These are phyloP conservation scores for Penicillium pancosmium DNA, from an alignment of 495 filamentous ascomycete genomes.

Conservation along the genomic window DNA sequence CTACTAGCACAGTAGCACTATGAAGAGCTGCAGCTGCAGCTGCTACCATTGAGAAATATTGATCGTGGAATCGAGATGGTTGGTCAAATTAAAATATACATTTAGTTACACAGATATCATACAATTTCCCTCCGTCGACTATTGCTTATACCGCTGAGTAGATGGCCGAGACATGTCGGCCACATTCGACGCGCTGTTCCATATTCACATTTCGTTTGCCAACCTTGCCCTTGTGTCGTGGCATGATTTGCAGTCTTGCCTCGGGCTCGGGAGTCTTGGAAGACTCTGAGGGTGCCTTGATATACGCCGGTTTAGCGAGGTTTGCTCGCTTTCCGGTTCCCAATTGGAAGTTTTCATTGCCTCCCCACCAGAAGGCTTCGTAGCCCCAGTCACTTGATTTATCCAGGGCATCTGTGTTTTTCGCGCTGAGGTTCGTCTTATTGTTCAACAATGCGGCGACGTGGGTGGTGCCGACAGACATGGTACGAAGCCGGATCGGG, in stretches of 20 bases:
- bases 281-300: conserved; percentile 66
- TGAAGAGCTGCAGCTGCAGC: too few relatives aligned
- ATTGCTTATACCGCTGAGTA: conserved; percentile 53
- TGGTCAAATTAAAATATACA: background rate
- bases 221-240: conserved; percentile 67
- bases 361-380: conserved; percentile 90
- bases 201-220: conserved; percentile 68
- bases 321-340: conserved; percentile 91
- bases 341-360: conserved; percentile 90
- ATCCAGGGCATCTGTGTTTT: conserved; percentile 46
- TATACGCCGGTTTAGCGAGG: conserved; percentile 68
- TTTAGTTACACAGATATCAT: conserved; percentile 30
- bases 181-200: conserved; percentile 90
- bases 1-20: too few relatives aligned
- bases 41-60: background rate
- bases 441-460: conserved; percentile 80
- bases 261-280: conserved; percentile 58
- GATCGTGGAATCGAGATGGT: background rate
- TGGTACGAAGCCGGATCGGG: conserved; percentile 73
- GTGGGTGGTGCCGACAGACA: conserved; percentile 80
- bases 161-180: conserved; percentile 79
- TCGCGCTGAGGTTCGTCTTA: conserved; percentile 59
- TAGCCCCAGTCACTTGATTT: conserved; percentile 72
- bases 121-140: conserved; percentile 11
- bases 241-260: conserved; percentile 85